Conservation (phyloP, 306 rosid genomes). For the Medicago arabica region DNA sequence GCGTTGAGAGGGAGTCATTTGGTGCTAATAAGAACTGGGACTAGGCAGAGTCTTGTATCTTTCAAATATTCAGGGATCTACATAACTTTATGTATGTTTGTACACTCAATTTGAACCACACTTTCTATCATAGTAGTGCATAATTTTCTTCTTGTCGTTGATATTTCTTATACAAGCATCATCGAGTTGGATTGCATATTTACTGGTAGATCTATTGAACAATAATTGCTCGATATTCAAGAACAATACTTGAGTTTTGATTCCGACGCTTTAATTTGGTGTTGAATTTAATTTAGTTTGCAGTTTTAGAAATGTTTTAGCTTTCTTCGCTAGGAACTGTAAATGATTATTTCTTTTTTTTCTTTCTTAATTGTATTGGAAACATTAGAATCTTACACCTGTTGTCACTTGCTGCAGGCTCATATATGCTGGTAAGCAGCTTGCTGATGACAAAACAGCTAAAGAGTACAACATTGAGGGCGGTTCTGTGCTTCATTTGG, state of each 20-base stretch:
- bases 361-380: background rate
- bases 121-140: constrained; percentile 9
- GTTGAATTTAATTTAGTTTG: background rate
- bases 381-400: constrained; percentile 32
- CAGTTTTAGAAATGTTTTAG: constrained; percentile 11
- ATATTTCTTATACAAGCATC: background rate
- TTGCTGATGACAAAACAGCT: constrained; percentile 97
- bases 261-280: background rate
- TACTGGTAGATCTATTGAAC: constrained; percentile 23
- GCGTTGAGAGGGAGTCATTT: background rate
- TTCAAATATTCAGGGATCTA: background rate
- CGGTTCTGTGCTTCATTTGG: constrained; percentile 95
- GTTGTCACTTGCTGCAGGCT: constrained; percentile 63
- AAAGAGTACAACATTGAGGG: constrained; percentile 98
- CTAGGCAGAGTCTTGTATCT: background rate
- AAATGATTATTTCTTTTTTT: background rate
- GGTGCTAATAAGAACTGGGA: background rate
- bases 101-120: background rate
- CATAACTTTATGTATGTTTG: background rate
- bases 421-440: constrained; percentile 97
- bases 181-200: background rate
- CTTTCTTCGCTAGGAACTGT: background rate
- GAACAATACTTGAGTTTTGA: background rate
- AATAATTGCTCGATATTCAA: constrained; percentile 14
- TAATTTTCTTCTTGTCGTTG: constrained; percentile 28